phyloP scores from a whole-genome alignment of 192 early-diverging fungal species.

The Coemansia sp. region DNA sequence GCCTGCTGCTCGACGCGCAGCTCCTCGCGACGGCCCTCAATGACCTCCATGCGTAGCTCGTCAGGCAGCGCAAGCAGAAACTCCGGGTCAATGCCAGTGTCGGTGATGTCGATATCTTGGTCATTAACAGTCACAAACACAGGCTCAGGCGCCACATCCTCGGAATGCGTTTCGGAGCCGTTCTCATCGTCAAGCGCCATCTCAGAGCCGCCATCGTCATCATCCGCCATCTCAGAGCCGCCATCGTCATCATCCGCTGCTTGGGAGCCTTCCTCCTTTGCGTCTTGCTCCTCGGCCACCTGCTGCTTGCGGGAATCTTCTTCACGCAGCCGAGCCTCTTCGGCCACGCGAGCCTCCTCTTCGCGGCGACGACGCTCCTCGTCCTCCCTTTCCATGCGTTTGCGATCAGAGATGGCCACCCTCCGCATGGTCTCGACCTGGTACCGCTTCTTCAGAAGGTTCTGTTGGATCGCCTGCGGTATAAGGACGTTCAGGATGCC shows the following conservation, averaged over 20 bases:
- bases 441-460: conserved; percentile 43
- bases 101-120: conserved; percentile 82
- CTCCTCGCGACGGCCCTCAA: conserved; percentile 78
- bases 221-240: neutral
- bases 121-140: conserved; percentile 77
- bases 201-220: neutral
- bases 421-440: conserved; percentile 46
- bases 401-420: conserved; percentile 37
- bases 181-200: conserved; percentile 17
- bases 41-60: conserved; percentile 89
- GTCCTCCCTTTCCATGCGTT: conserved; percentile 52
- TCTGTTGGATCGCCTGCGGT: conserved; percentile 73
- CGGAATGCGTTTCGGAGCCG: conserved; percentile 5
- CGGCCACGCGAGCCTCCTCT: conserved; percentile 47
- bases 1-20: conserved; percentile 30
- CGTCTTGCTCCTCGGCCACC: neutral
- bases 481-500: conserved; percentile 70
- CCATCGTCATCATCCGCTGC: conserved; percentile 6
- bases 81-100: conserved; percentile 90
- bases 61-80: conserved; percentile 96
- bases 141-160: conserved; percentile 32
- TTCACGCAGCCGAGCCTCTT: conserved; percentile 31
- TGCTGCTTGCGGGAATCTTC: conserved; percentile 7
- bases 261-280: conserved; percentile 1
- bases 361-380: conserved; percentile 58